Conservation (phyloP, 2,329 filamentous ascomycete species). For the Penicillium decumbens region DNA sequence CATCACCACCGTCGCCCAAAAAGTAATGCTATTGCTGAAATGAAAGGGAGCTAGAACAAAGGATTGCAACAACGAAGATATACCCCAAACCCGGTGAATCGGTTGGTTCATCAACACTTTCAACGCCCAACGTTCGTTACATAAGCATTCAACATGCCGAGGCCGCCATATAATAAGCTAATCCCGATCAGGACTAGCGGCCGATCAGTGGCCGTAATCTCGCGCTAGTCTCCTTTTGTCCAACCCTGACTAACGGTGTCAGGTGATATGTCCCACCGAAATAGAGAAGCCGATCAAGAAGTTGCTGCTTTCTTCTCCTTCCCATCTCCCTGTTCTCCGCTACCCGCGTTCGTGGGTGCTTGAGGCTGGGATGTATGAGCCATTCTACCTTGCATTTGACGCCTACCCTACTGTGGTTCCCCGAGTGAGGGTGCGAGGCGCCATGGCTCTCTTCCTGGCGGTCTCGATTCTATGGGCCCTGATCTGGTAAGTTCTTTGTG, state of each 20-base stretch:
- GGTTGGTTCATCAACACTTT: slow-evolving; percentile 14
- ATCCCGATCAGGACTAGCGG: slow-evolving; percentile 11
- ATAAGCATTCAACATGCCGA: slow-evolving; percentile 20
- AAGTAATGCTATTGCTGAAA: neutral
- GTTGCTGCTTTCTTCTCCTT: slow-evolving; percentile 6
- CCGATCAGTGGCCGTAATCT: slow-evolving; percentile 13
- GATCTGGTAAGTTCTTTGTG: slow-evolving; percentile 40
- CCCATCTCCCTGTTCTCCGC: slow-evolving; percentile 8
- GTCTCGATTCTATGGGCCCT: slow-evolving; percentile 48
- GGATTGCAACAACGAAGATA: neutral
- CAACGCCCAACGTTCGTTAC: slow-evolving; percentile 23
- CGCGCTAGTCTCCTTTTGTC: slow-evolving; percentile 9
- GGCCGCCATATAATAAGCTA: slow-evolving; percentile 6
- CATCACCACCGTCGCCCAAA: slow-evolving; percentile 12
- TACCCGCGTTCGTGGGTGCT: slow-evolving; percentile 31
- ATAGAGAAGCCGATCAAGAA: slow-evolving; percentile 5
- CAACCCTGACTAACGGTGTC: slow-evolving; percentile 13
- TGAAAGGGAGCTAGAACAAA: neutral
- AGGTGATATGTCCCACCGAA: slow-evolving; percentile 16
- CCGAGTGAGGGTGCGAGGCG: slow-evolving; percentile 45
- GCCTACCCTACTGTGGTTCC: slow-evolving; percentile 45
- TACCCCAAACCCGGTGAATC: neutral
- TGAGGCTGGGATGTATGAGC: slow-evolving; percentile 45
- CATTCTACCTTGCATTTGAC: slow-evolving; percentile 44
- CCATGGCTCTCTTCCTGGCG: slow-evolving; percentile 48